Conservation (phyloP, 176 grass and related monocot genomes). For the Poa pratensis region DNA sequence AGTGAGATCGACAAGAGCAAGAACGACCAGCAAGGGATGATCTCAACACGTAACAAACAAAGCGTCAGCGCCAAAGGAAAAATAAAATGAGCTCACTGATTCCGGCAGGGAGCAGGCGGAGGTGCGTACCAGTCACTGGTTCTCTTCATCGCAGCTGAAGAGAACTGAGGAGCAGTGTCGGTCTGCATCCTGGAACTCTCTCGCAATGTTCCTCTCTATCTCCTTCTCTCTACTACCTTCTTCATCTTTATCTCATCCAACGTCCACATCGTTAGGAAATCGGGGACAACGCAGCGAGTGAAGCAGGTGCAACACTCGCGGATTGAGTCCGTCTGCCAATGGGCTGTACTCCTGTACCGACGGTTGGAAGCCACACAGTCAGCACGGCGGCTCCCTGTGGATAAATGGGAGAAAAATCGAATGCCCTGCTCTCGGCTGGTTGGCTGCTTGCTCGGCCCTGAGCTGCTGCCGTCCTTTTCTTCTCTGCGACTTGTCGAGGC, state of each 20-base stretch:
- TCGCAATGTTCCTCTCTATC: not conserved
- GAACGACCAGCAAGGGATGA: not conserved
- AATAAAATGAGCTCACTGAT: not conserved
- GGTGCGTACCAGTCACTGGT: conserved; percentile 66
- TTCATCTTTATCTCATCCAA: conserved; percentile 37
- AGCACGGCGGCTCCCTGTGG: conserved; percentile 11
- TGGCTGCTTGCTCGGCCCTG: not conserved
- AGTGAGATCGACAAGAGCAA: not conserved
- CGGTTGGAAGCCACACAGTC: conserved; percentile 38
- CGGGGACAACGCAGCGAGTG: conserved; percentile 22
- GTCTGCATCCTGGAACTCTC: conserved; percentile 44
- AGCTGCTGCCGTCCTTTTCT: not conserved
- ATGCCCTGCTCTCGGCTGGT: not conserved
- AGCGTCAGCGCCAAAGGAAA: not conserved
- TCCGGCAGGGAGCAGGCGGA: not conserved
- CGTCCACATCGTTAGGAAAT: conserved; percentile 41
- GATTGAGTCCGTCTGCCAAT: conserved; percentile 32
- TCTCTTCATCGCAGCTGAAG: conserved; percentile 71
- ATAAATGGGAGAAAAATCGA: conserved; percentile 14
- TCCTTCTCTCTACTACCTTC: not conserved
- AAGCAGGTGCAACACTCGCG: conserved; percentile 34
- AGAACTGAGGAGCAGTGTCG: conserved; percentile 38
- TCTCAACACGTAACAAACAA: not conserved
- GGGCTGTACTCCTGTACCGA: not conserved
- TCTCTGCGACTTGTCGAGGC: not conserved